Base-by-base conservation (phyloP, 1,284 basidiomycete genomes). In the Phlebopus sp. region DNA sequence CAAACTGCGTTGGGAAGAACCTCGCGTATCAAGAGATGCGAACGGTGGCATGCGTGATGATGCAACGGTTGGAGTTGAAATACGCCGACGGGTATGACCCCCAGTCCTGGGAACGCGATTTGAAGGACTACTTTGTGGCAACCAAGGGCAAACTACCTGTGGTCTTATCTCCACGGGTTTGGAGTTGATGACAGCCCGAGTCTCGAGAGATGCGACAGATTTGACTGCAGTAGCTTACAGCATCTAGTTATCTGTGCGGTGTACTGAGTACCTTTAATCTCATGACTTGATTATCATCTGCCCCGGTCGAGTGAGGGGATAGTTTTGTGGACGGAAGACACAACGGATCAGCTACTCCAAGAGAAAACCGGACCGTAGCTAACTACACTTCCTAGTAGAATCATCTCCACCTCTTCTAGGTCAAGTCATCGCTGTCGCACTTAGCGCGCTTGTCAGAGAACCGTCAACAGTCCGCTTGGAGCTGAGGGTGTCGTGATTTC, bases 21-120 rank as follows among this genome's bases (percentile, higher is more conserved):
- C 67, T 67, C 25, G 64, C 68, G 3, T 63, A 59, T 43, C 61
- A 67, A 47, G 67, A 67, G 44, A 64, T 67, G 58, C 65, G 68
- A 15, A 65, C 55, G 13, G 64, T 65, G 3, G 47, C 67, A 11
- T 69, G 68, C 37, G 48, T 50, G 46, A 60, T 68, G 64, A 55
- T 65, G 51, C 66, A 67, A 35, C 57, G 55, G 15, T 41, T 65
- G 41, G 53, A 69, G 45, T 57, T 65, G 44, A 59, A 54, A 41
- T 67, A 66, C 39, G 62, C 54, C 4, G 59, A 67, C 19, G 67
- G 63, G 36, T 65, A 68, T 37, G 53, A 64, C 31, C 56, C 61
- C 21, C 45, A 55, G 42, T 59, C 47, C 36, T 65, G 67, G 67
- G 60, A 67, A 34, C 54, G 45, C 29, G 64, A 68, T 45, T 54